Conservation (phyloP, 306 rosid species). For the Carpinus viminea region DNA sequence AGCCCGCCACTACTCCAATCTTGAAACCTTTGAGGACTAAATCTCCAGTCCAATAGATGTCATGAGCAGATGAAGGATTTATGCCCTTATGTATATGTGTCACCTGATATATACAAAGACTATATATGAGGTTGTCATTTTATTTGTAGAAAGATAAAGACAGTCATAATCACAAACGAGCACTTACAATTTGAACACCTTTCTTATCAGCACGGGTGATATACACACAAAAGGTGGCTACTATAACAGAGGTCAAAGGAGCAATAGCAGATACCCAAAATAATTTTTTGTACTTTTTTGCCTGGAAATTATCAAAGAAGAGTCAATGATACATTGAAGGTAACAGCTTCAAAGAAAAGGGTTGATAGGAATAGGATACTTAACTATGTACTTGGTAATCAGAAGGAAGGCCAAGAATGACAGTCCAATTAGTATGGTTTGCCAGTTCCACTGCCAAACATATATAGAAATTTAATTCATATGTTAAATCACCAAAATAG, state of each 20-base stretch:
- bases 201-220: conserved; percentile 67
- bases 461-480: not conserved
- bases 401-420: conserved; percentile 70
- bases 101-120: conserved; percentile 50
- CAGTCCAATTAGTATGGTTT: conserved; percentile 66
- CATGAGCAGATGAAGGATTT: conserved; percentile 61
- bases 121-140: not conserved
- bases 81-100: conserved; percentile 48
- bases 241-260: conserved; percentile 69
- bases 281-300: conserved; percentile 51
- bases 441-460: conserved; percentile 84
- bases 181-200: conserved; percentile 76
- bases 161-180: not conserved
- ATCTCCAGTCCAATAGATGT: conserved; percentile 65
- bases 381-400: conserved; percentile 62
- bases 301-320: conserved; percentile 40
- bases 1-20: conserved; percentile 65
- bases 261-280: conserved; percentile 89
- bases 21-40: conserved; percentile 50
- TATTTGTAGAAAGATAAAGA: not conserved
- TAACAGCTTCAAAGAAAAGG: not conserved
- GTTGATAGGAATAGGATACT: conserved; percentile 22
- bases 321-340: conserved; percentile 15
- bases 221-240: conserved; percentile 68
- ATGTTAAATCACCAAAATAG: not conserved